Conservation (phyloP, 2,329 filamentous ascomycete genomes). For the Raffaelea deltoideospora region DNA sequence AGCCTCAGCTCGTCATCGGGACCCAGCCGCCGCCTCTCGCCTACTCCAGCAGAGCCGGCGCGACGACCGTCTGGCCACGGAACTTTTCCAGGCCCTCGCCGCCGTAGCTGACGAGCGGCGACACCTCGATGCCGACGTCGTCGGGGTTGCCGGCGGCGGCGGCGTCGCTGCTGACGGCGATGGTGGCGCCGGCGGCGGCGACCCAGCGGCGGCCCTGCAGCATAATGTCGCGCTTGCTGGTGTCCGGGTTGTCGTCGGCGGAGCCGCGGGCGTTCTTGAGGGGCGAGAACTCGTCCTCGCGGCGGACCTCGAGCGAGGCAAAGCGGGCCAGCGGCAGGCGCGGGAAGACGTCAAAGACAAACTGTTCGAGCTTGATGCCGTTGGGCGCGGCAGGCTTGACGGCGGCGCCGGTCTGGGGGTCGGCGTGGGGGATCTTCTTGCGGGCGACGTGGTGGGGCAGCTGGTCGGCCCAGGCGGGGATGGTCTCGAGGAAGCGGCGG, state of each 20-base stretch:
- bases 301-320: slow-evolving; percentile 86
- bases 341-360: slow-evolving; percentile 97
- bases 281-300: slow-evolving; percentile 95
- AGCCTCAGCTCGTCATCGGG: not conserved
- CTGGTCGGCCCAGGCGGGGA: slow-evolving; percentile 71
- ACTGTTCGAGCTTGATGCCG: slow-evolving; percentile 97
- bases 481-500: slow-evolving; percentile 78
- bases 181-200: slow-evolving; percentile 58
- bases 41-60: slow-evolving; percentile 33
- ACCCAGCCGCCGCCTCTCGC: not conserved
- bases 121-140: slow-evolving; percentile 71
- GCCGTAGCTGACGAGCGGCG: slow-evolving; percentile 79
- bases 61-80: slow-evolving; percentile 35
- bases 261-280: slow-evolving; percentile 81
- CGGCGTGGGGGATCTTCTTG: slow-evolving; percentile 92
- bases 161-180: slow-evolving; percentile 26
- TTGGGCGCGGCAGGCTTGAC: slow-evolving; percentile 92
- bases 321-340: slow-evolving; percentile 76
- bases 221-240: slow-evolving; percentile 82
- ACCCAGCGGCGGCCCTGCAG: slow-evolving; percentile 78
- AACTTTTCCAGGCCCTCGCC: slow-evolving; percentile 47
- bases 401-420: slow-evolving; percentile 60
- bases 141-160: slow-evolving; percentile 42
- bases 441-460: slow-evolving; percentile 90
- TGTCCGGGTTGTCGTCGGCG: slow-evolving; percentile 85